Evolutionary conservation across 805 yeast genomes (phyloP), one percentile per base, ranked within the genome.

Genomic region (Pichia cephalocereana): DNA sequence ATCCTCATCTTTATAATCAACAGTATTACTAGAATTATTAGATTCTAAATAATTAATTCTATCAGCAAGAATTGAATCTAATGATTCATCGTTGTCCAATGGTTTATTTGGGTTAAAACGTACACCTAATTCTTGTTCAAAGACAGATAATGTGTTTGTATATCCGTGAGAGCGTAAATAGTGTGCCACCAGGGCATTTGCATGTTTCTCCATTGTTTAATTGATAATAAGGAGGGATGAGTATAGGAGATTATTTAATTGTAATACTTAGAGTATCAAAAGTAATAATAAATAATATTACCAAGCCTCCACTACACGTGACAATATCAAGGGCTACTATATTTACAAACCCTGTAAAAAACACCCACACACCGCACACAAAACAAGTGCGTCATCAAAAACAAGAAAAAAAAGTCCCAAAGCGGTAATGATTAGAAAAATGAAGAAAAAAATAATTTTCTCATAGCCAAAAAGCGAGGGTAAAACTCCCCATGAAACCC

Each of bases 141-240:
- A 76, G 3, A 66, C 56, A n/a, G 62, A 57, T 14, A 82, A 61
- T 0, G 90, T 76, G 0, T 65, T 66, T 1, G 47, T 51, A 43
- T 70, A 72, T 0, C 77, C 76, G 30, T 77, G 70, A n/a, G 70
- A 64, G 30, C 69, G 60, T n/a, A 84, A 68, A 53, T 76, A 83
- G 31, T 79, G 77, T 0, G 86, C 88, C 12, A 84, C 68, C 32
- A 82, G 61, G 2, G 66, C 55, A 44, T 63, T 52, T 11, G 55
- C 47, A 40, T 54, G 52, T 1, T 41, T 38, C 12, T 41, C 42
- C 11, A 38, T 26, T 15, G 41, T 8, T 47, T 23, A 5, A 23
- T 23, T 23, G 26, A 6, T 5, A 23, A 23, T 4, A 23, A 5
- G 4, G 6, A 23, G 26, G 26, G 6, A 23, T 23, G 6, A 6